Percentiles rank a stretch among this genome's conserved stretches.
phyloP scores from a whole-genome alignment of 108 stramenopile genomes.

The Chaetoceros tenuissimus region DNA sequence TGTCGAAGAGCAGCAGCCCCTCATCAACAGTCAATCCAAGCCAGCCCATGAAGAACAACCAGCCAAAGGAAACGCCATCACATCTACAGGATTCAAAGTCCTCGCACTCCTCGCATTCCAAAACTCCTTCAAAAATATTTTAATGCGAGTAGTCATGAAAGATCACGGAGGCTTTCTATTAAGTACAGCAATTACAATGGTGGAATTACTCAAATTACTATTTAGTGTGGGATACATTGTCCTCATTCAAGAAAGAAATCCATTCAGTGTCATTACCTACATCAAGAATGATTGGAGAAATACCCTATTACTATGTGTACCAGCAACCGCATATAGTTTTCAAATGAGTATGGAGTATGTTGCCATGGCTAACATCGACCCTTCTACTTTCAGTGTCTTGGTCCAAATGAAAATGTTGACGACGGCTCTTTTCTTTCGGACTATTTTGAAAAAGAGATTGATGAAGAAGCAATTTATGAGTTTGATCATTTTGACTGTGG shows the following conservation, averaged over 20 bases:
- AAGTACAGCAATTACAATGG: constrained; percentile 65
- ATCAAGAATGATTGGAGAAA: constrained; percentile 62
- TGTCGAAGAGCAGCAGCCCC: background rate
- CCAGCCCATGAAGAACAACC: background rate
- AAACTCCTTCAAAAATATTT: constrained; percentile 72
- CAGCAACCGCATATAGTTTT: constrained; percentile 88
- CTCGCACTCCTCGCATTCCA: constrained; percentile 70
- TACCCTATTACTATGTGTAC: constrained; percentile 71
- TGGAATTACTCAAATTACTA: constrained; percentile 53
- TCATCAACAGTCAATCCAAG: background rate
- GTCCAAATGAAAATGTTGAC: constrained; percentile 83
- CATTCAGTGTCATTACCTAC: constrained; percentile 32
- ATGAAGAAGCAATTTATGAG: constrained; percentile 42
- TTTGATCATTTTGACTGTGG: constrained; percentile 54
- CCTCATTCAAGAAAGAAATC: constrained; percentile 26
- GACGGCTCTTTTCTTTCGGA: constrained; percentile 71
- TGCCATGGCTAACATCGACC: constrained; percentile 86
- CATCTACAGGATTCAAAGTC: constrained; percentile 44
- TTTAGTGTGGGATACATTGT: constrained; percentile 51
- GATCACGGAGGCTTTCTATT: constrained; percentile 63
- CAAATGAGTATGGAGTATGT: constrained; percentile 95
- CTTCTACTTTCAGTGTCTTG: constrained; percentile 73
- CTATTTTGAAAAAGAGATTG: constrained; percentile 51
- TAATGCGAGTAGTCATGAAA: constrained; percentile 77
- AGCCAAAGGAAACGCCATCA: constrained; percentile 2